Evolutionary conservation across 2,329 filamentous ascomycete species (phyloP), one percentile per base, ranked within the genome.

Genomic region (Pseudogymnoascus verrucosus): DNA sequence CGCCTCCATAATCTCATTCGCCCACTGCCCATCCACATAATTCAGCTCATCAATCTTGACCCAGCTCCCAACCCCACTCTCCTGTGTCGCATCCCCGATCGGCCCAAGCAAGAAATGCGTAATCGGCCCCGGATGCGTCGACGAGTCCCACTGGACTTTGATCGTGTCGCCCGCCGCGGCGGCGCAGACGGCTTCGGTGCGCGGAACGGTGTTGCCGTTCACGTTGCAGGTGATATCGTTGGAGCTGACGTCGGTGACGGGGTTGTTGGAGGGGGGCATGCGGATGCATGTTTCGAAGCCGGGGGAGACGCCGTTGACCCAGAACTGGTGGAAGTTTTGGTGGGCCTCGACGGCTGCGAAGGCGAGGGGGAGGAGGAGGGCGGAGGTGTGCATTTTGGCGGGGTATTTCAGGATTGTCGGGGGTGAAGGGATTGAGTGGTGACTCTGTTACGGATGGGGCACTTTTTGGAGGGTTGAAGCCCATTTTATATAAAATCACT

Each of bases 201-300:
- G 67, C 23, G 69, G 68, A 8, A 74, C 73, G 40, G 64, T 72
- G 60, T 67, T 67, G 28, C 62, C 37, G n/a, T 19, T 19, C 14
- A 73, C 73, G 65, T 82, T 82, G 70, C 82, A 84, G 67, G 78
- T 76, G 62, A 84, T 78, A 70, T 79, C 78, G 62, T 76, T 73
- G 47, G 78, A 60, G 51, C n/a, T 40, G 62, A 31, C 61, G 62
- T 57, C 72, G 14, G 70, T 74, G 39, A 71, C 69, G 2, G 82
- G 82, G 11, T 71, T 79, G 74, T 85, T 87, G 69, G 73, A 79
- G 0, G 71, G 61, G 1, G 81, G 81, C 0, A 81, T 64, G 62
- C 83, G 78, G 39, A 78, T 80, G 67, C 82, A 84, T n/a, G 31
- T 28, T 62, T 75, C 64, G 57, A 73, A 73, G 12, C 74, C 74